Base-by-base conservation (phyloP, 257 asterid species). In the Anisodus acutangulus region DNA sequence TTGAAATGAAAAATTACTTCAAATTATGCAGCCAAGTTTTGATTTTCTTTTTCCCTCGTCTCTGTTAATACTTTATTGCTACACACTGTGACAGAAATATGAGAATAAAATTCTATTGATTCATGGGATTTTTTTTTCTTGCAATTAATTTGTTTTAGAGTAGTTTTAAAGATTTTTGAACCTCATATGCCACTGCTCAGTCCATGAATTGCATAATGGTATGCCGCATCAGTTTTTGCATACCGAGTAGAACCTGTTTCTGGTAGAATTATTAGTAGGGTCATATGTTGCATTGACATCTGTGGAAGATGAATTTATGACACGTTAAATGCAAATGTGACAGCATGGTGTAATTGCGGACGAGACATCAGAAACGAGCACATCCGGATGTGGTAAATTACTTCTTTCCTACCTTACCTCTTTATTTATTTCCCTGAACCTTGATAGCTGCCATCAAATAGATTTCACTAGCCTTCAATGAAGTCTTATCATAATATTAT, bases 321-420 rank as follows among this genome's bases (percentile, higher is more conserved):
- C 85, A 78, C 12, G 79, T 60, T 80, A 82, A 82, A 84, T 88
- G 62, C 85, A 80, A 86, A 85, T 89, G 83, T 90, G 85, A 88
- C 97, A 96, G 98, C 69, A 92, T 69, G 99, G 99, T 54, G 94
- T 96, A 89, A 87, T 94, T 93, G 95, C 88, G 88, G 88, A 92
- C n/a, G 98, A 96, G 93, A 93, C 93, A 83, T 92, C 97, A 1
- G 98, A 96, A 90, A 96, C 99, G 81, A 96, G 98, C 92, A 96
- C 99, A 74, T 94, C 99, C 83, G 95, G 98, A 47, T 96, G 99
- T 85, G 99, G 98, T 94, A 88, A 81, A 91, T 66, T 11, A 31
- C 4, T 31, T 31, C 63, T 3, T 76, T 76, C 26, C 26, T 76
- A 51, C 47, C 60, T 76, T 76, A 51, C 57, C 64, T 79, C 86